Evolutionary conservation across 208 protist genomes (phyloP), one percentile per base, ranked within the genome.

Genomic region (Crithidia acanthocephali): DNA sequence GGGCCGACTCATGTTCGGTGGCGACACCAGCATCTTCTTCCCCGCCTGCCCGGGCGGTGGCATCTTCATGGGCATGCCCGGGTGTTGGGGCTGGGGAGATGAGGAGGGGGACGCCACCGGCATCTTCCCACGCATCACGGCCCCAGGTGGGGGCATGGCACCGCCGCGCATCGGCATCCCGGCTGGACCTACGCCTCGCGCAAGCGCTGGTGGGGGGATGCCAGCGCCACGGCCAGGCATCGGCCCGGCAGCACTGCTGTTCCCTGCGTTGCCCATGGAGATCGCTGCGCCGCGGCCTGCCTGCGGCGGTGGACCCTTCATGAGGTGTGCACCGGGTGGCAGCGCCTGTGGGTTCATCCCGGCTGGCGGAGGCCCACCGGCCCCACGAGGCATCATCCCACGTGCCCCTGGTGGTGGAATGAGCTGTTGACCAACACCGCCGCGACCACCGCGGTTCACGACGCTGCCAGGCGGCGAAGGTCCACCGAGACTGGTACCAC

Each of bases 31-130:
- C 35, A 45, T 55, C 57, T 51, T 73, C 11, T 52, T 50, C 8
- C 18, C 52, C 59, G 42, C 25, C 23, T 33, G 28, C 27, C 55
- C 62, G 27, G n/a, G n/a, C n/a, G 62, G 70, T 3, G 70, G 70
- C 42, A 57, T 33, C 61, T 72, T 72, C 44, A 53, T 33, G 11
- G 44, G 33, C 27, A 74, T 35, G n/a, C 58, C 58, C 30, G 71
- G 53, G 18, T 69, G 72, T 5, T 60, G 63, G 25, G 28, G 18
- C 35, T 42, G 56, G 5, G n/a, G n/a, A n/a, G 23, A 8, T 22
- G 18, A 22, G 15, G 52, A 35, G 5, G 52, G 52, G 15, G 52
- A 35, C 2, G 52, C 10, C 3, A 42, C 20, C 0, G 37, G 59
- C 59, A 65, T 53, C 44, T 65, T 65, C 1, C 61, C 61, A 8